These are phyloP conservation scores for Medicago lupulina DNA, from an alignment of 306 rosid species.

Conservation along the genomic window DNA sequence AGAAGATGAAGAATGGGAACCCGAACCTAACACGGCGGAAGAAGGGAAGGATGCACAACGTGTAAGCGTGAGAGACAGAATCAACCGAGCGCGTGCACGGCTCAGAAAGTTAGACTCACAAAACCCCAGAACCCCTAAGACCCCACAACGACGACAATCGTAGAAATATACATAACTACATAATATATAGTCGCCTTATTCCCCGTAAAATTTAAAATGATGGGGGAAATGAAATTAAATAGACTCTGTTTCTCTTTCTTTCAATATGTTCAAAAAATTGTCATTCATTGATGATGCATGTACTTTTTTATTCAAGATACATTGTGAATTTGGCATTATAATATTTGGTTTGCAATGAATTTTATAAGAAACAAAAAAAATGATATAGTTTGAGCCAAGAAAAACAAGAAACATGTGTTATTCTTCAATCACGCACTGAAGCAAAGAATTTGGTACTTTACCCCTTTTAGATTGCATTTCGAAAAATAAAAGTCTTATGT, in stretches of 20 bases:
- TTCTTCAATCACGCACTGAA: background rate
- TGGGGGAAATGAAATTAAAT: background rate
- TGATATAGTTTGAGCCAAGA: too few species aligned
- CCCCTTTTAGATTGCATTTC: background rate
- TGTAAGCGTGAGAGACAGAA: slow-evolving; percentile 40
- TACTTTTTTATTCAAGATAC: background rate
- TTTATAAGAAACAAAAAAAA: background rate
- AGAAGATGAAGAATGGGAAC: slow-evolving; percentile 3
- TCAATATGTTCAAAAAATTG: background rate
- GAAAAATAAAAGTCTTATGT: too few species aligned
- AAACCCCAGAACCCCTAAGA: slow-evolving; percentile 38
- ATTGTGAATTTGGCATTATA: background rate
- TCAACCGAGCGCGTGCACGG: slow-evolving; percentile 46
- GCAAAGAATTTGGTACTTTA: background rate
- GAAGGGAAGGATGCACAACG: slow-evolving; percentile 6
- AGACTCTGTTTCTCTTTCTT: background rate
- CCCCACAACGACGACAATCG: slow-evolving; percentile 27
- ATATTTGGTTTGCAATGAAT: background rate
- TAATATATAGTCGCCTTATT: background rate
- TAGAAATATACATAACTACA: background rate
- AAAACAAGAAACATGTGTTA: too few species aligned
- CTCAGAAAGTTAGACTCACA: slow-evolving; percentile 45
- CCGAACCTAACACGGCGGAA: background rate
- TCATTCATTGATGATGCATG: background rate
- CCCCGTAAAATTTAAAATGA: background rate